Evolutionary conservation across 208 protist genomes (phyloP), one percentile per base, ranked within the genome.

Genomic region (Borovskyia barvae): DNA sequence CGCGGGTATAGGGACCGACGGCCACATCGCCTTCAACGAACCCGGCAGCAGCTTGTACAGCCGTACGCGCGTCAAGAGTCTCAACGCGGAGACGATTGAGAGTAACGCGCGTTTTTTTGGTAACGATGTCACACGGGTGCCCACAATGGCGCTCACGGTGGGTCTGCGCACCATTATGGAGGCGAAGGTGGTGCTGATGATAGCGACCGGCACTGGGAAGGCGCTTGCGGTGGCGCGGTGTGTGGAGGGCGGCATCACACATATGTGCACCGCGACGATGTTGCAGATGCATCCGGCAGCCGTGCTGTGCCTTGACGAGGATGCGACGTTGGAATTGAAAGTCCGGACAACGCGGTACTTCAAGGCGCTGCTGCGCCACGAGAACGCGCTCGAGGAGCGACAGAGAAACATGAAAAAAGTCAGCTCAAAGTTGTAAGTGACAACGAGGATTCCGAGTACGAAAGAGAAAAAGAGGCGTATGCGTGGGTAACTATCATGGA

Each of bases 11-110:
- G 94, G 92, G 46, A 81, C 86, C 8, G 93, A 97, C 55, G 96
- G 96, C 12, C 97, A 98, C 64, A 85, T 98, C 33, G 93, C 95
- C 17, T 97, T 98, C 72, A 98, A 98, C 64, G 96, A 98, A 59
- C 96, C 94, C n/a, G 92, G 93, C n/a, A 96, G 88, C 70, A 91
- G 84, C 45, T 72, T 97, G 32, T 48, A 75, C 2, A 91, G 77
- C 43, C 53, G 77, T 45, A 98, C 96, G 0, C 85, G 96, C 30
- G 68, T 97, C 22, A 97, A 98, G 78, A 97, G 88, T 28, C 72
- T 98, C 8, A 96, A 97, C 11, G 65, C 90, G 36, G 97, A 98
- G 56, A 98, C 97, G 5, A 92, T 97, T 42, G 59, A 87, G 35
- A 88, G 85, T 48, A 98, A 98, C 73, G 85, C 90, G 24, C 77